Base-by-base conservation (phyloP, 2,329 filamentous ascomycete genomes). In the Exophiala calicioides region DNA sequence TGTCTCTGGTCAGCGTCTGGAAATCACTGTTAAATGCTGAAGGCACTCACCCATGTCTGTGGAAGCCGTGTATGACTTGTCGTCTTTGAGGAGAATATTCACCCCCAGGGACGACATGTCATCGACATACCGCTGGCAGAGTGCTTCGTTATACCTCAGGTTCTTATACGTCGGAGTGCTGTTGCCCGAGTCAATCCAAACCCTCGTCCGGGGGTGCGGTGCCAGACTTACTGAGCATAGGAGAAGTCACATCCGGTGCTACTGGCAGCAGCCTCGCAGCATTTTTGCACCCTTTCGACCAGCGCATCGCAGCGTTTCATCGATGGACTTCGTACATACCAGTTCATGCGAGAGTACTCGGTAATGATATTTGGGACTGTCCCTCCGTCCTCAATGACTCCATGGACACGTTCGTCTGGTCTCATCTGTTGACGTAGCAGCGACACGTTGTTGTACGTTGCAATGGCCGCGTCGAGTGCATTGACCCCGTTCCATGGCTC, bases 401-500 rank as follows among this genome's bases (percentile, higher is more conserved):
- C 70, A 46, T 79, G 73, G 15, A 78, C 67, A 15, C 75, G 69
- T 50, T 78, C 68, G 10, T 74, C 73, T 0, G 78, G 75, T 53
- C 72, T 69, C 5, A 77, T 71, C 58, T 82, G 79, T 58, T 81
- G 78, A 1, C 79, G 71, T 4, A 82, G 65, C 0, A 77, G 68
- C 0, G 74, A 71, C 2, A 82, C 60, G 29, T 62, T 65, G 23
- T 65, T 66, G 46, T 70, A 71, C 0, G 67, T 72, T 0, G 69
- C 66, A 3, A 81, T 65, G 23, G 79, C 58, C 0, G 78, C 79
- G 55, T 82, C 79, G 0, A 82, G 68, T 0, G 79, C 79, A 56
- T 82, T 82, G 55, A 78, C 69, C 0, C 79, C 79, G 4, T 77
- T 67, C 79, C 78, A 82, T 0, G 78, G 79, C 12, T 68, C 74